A percentile compares a stretch with the other conserved stretches of the same genome.
These are phyloP conservation scores for Diversispora eburnea DNA, from an alignment of 192 early-diverging fungal genomes.

Conservation along the genomic window DNA sequence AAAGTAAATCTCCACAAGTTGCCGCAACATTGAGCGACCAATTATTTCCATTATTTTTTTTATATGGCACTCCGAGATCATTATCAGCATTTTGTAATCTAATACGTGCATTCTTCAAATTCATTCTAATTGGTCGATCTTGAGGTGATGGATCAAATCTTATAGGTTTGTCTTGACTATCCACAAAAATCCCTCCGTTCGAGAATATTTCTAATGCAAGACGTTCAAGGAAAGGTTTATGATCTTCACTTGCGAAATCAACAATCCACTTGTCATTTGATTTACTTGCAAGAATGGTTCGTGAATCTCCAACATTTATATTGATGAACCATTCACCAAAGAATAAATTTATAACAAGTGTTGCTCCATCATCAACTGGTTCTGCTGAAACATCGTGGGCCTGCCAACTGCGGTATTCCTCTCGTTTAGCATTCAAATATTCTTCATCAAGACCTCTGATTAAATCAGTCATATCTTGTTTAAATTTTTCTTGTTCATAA, in stretches of 20 bases:
- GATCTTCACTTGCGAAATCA: slow-evolving; percentile 52
- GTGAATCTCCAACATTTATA: slow-evolving; percentile 57
- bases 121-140: slow-evolving; percentile 48
- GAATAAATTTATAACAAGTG: slow-evolving; percentile 53
- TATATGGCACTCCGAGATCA: slow-evolving; percentile 36
- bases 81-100: slow-evolving; percentile 42
- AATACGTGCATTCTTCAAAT: slow-evolving; percentile 57
- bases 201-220: slow-evolving; percentile 51
- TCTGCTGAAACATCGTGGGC: slow-evolving; percentile 23
- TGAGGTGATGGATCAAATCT: slow-evolving; percentile 47
- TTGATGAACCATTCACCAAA: slow-evolving; percentile 56
- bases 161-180: slow-evolving; percentile 54
- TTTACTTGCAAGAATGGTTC: slow-evolving; percentile 44
- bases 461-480: slow-evolving; percentile 41
- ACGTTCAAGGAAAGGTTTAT: slow-evolving; percentile 56
- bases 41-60: slow-evolving; percentile 36
- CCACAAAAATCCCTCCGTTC: slow-evolving; percentile 60
- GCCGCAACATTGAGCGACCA: slow-evolving; percentile 56
- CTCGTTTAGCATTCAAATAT: slow-evolving; percentile 50
- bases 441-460: slow-evolving; percentile 48
- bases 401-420: slow-evolving; percentile 37
- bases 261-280: slow-evolving; percentile 46
- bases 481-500: slow-evolving; percentile 41
- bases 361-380: slow-evolving; percentile 53
- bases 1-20: slow-evolving; percentile 55